These are phyloP conservation scores for Blepharisma undulans DNA, from an alignment of 169 alveolate species.

Conservation along the genomic window DNA sequence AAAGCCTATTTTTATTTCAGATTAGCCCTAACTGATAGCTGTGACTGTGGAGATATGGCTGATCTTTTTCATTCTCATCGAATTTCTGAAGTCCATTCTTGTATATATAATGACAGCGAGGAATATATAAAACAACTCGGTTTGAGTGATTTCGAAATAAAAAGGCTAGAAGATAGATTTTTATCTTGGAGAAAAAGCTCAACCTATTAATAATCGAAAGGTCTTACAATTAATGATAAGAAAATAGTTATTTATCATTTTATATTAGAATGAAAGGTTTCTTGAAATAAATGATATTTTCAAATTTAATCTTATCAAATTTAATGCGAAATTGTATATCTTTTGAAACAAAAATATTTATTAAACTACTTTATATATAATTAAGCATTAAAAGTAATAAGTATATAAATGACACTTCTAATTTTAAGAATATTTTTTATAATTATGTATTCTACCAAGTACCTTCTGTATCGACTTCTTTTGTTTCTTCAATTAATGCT, in stretches of 20 bases:
- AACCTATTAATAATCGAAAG: not conserved
- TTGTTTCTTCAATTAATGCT: not conserved
- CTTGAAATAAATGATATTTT: too few species aligned
- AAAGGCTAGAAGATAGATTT: not conserved
- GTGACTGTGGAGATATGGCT: not conserved
- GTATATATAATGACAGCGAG: not conserved
- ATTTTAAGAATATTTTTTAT: not conserved
- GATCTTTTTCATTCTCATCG: not conserved
- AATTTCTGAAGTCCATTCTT: conserved; percentile 3
- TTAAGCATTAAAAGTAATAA: too few species aligned
- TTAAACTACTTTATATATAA: too few species aligned
- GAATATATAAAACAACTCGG: not conserved
- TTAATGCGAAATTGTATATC: too few species aligned
- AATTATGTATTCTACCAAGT: too few species aligned
- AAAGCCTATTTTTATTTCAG: not conserved
- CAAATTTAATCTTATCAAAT: too few species aligned
- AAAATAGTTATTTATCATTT: too few species aligned
- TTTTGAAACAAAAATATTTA: too few species aligned
- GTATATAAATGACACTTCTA: not conserved
- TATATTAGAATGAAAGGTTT: too few species aligned
- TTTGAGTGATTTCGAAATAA: not conserved
- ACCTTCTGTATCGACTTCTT: too few species aligned
- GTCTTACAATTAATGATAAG: not conserved
- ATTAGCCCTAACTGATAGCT: not conserved
- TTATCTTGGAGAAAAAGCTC: not conserved